Percentiles rank a stretch among this genome's conserved stretches.
phyloP scores from a whole-genome alignment of 2,329 filamentous ascomycete genomes.

The Talaromyces amestolkiae region DNA sequence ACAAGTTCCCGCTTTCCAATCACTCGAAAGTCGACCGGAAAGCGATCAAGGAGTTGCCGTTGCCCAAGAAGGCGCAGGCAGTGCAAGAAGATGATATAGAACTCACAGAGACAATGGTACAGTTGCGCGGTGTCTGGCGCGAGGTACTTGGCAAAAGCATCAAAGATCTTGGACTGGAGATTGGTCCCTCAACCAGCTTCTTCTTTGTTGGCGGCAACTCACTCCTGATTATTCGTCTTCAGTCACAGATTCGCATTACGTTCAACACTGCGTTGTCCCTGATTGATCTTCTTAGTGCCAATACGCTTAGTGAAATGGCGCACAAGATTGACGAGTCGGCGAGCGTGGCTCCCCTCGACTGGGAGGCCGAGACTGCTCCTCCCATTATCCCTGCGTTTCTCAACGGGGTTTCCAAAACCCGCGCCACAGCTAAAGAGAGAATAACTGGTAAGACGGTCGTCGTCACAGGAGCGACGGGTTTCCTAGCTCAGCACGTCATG shows the following conservation, averaged over 20 bases:
- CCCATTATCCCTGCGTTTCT: not conserved
- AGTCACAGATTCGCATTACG: not conserved
- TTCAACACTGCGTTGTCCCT: not conserved
- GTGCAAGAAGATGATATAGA: not conserved
- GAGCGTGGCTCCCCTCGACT: not conserved
- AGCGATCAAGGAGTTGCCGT: not conserved
- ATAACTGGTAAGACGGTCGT: not conserved
- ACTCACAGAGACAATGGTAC: not conserved
- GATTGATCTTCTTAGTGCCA: not conserved
- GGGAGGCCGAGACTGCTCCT: slow-evolving; percentile 1
- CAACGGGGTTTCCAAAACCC: not conserved
- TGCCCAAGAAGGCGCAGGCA: not conserved
- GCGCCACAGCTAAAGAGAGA: not conserved
- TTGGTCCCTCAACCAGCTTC: slow-evolving; percentile 3
- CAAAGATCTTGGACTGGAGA: not conserved
- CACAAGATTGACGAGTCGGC: not conserved
- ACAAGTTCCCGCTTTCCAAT: not conserved
- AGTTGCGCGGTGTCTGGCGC: not conserved
- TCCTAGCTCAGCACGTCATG: not conserved
- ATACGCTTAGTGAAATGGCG: not conserved
- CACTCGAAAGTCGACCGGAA: not conserved
- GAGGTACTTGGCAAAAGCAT: not conserved
- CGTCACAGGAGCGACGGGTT: not conserved
- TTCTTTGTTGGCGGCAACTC: slow-evolving; percentile 15
- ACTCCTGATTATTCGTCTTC: slow-evolving; percentile 12